Base-by-base conservation (phyloP, 192 early-diverging fungal species). In the Ambispora gerdemannii region DNA sequence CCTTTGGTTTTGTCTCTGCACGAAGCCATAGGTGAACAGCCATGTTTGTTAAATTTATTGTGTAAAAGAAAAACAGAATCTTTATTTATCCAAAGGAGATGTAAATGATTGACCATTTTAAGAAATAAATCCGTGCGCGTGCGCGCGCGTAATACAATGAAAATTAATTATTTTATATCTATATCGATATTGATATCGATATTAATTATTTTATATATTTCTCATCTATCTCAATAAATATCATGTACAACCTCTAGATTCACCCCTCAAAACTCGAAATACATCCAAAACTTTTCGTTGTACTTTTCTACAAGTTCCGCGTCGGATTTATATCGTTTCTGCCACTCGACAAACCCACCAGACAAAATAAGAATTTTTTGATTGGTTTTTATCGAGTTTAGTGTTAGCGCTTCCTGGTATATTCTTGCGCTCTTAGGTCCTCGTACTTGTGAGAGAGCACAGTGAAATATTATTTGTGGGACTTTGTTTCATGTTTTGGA, bases 1-100 rank as follows among this genome's bases (percentile, higher is more conserved):
- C 96, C 80, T 95, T 92, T 31, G 89, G 85, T 88, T 98, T 98
- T 72, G 95, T 98, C 80, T 98, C 96, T 51, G 95, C 94, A 74
- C 96, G 90, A 64, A 98, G 88, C 96, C 96, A 98, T 67, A 92
- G 80, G 67, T 92, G 87, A 73, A 80, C 78, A 75, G 76, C 75
- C 10, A 50, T 65, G 34, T 63, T 60, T 47, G 6, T 47, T 47
- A 10, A 47, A 47, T 47, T 47, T 47, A 47, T 47, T 47, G 6
- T 47, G 17, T 10, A 47, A 47, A 47, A 47, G 17, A 47, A 10
- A 10, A 10, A 47, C 43, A 17, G 6, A 47, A 10, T 10, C 17
- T 47, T 47, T 10, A 10, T 47, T 47, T 47, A 47, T 47, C n/a
- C n/a, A n/a, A n/a, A n/a, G n/a, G n/a, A n/a, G n/a, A n/a, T n/a